A percentile compares a stretch with the other conserved stretches of the same genome.
Evolutionary conservation across 75 land plant genomes (phyloP).

Genomic region (Gnetum montanum): DNA sequence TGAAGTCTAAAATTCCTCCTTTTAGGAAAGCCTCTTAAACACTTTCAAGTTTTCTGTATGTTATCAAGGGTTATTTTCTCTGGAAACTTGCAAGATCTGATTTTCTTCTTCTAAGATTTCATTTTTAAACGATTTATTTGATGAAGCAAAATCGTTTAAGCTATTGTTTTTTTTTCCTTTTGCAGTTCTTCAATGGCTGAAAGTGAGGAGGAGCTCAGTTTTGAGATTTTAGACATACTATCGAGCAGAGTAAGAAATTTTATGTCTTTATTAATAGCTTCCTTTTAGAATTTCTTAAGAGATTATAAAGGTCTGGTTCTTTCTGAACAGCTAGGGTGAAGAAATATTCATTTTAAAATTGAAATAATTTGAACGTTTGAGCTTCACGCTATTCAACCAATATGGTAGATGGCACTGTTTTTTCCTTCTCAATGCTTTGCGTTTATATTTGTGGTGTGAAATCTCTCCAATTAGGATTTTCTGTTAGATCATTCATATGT

Average conservation of each 20-base stretch:
- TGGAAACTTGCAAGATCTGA: no score
- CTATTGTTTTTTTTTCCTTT: not conserved
- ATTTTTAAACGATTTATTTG: no score
- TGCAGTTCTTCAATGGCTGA: slow-evolving; percentile 2
- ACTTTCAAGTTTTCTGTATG: no score
- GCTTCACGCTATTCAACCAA: not conserved
- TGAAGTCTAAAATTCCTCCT: no score
- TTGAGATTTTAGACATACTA: slow-evolving; percentile 14
- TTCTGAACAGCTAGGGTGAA: not conserved
- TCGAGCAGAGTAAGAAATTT: slow-evolving; percentile 3
- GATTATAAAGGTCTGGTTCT: not conserved
- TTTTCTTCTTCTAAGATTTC: no score
- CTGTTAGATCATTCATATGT: no score
- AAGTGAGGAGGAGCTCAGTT: slow-evolving; percentile 11
- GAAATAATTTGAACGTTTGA: not conserved
- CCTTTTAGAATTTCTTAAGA: not conserved
- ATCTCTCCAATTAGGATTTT: no score
- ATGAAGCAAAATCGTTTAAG: no score
- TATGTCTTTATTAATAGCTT: not conserved
- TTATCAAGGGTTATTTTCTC: no score
- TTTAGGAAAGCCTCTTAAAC: no score
- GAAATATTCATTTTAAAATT: not conserved
- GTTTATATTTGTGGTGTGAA: no score
- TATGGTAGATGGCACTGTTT: not conserved
- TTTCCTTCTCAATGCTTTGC: not conserved